Evolutionary conservation across 2,329 filamentous ascomycete species (phyloP), one percentile per base, ranked within the genome.

Genomic region (Alternaria triticimaculans): DNA sequence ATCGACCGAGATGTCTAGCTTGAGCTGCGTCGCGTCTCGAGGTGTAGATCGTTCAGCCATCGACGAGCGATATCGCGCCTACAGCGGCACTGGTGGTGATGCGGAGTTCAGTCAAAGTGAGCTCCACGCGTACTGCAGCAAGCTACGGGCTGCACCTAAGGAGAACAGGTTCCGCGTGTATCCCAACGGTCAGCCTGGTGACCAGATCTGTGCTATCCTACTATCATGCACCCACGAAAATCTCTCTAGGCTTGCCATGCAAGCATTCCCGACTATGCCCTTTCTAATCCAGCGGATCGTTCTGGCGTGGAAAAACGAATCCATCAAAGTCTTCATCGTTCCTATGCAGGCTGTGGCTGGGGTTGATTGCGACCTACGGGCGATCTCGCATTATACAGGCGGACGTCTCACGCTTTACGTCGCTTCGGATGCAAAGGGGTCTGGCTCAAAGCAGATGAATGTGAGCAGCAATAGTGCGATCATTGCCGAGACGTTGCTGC

Each of bases 101-200:
- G 80, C 80, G 3, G 77, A 84, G 49, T 84, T 82, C 74, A 86
- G 84, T 12, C 84, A 86, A 66, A 82, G 82, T 58, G 84, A 86
- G 62, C 76, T 86, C n/a, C 78, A 83, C 54, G 81, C 80, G 3
- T 80, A 84, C 51, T 82, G 80, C 58, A 79, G 85, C 45, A 81
- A 78, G 37, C 71, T 85, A 9, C 76, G 75, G 11, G 71, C 78
- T n/a, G 76, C 81, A 2, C 78, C 82, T 1, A 73, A 78, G 15
- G 82, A 84, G 41, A 77, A 82, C 26, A 80, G 83, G 5, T 82
- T 82, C 63, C 76, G 68, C 15, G 68, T 87, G 7, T 65, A 78
- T 51, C 80, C 84, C 1, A 72, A 71, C 33, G 74, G 68, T 11
- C 81, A 83, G 67, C 83, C 81, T 10, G 84, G 81, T 45, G 73